Conservation (phyloP, 139 green algal species). For the Haematococcus lacustris region DNA sequence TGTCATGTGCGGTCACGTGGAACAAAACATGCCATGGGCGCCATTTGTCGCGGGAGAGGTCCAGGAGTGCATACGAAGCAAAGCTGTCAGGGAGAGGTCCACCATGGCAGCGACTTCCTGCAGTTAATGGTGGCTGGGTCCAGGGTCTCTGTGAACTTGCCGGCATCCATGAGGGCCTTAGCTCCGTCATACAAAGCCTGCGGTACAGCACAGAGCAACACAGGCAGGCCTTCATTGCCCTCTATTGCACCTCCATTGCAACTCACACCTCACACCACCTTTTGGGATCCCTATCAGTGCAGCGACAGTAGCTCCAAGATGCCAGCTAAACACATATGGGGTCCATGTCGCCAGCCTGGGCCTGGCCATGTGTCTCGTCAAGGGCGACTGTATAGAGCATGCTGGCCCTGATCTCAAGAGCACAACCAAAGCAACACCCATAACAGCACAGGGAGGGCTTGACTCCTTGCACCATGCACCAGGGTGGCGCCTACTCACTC, state of each 20-base stretch:
- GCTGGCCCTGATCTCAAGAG: background rate
- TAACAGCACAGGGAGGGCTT: no score
- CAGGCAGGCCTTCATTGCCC: background rate
- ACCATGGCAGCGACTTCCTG: conserved; percentile 15
- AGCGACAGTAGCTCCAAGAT: no score
- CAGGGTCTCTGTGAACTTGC: conserved; percentile 13
- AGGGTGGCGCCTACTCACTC: background rate
- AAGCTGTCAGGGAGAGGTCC: no score
- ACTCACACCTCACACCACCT: no score
- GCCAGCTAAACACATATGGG: background rate
- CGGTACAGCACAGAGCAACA: background rate
- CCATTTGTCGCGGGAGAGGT: no score
- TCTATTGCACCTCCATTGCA: background rate
- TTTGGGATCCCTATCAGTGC: no score
- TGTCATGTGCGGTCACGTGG: no score
- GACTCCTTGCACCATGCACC: background rate
- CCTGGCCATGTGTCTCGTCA: background rate
- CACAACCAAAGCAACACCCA: background rate
- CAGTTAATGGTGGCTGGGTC: conserved; percentile 18
- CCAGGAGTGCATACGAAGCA: no score
- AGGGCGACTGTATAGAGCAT: background rate
- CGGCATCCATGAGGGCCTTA: conserved; percentile 6
- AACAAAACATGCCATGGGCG: no score
- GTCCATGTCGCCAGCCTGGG: background rate
- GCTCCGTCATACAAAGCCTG: conserved; percentile 11